Evolutionary conservation across 2,329 filamentous ascomycete genomes (phyloP).

Genomic region (Saccharata proteae): DNA sequence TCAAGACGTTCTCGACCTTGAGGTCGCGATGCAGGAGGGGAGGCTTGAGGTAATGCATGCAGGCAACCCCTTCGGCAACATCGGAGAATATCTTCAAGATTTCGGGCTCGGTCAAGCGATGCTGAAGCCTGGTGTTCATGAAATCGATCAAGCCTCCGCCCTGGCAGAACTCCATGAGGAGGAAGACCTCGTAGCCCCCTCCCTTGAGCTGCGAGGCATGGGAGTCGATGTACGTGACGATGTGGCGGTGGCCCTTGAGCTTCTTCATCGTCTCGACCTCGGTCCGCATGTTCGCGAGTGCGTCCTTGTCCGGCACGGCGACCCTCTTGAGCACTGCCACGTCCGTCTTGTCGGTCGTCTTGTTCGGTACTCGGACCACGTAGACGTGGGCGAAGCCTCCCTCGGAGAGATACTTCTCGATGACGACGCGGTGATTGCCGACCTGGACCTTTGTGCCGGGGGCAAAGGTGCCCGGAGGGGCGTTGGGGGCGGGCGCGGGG

Average conservation of each 20-base stretch:
- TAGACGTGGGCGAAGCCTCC: conserved; percentile 98
- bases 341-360: conserved; percentile 65
- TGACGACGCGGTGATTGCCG: conserved; percentile 80
- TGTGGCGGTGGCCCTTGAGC: conserved; percentile 87
- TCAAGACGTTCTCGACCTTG: conserved; percentile 96
- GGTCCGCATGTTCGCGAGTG: conserved; percentile 88
- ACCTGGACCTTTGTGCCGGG: conserved; percentile 96
- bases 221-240: conserved; percentile 97
- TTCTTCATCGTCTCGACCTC: conserved; percentile 99
- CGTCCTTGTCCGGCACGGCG: conserved; percentile 90
- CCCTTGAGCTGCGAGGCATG: conserved; percentile 89
- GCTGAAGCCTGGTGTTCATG: conserved; percentile 96
- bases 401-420: conserved; percentile 95
- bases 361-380: conserved; percentile 68
- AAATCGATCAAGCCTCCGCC: conserved; percentile 96
- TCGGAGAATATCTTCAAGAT: conserved; percentile 95
- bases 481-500: conserved; percentile 22
- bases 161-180: conserved; percentile 96
- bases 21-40: conserved; percentile 85
- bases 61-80: conserved; percentile 89
- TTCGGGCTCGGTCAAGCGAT: conserved; percentile 92
- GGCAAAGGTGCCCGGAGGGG: conserved; percentile 63
- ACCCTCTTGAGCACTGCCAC: conserved; percentile 85
- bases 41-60: conserved; percentile 98
- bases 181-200: conserved; percentile 92